Conservation (phyloP, 2,329 filamentous ascomycete genomes). For the Hymenoscyphus repandus region DNA sequence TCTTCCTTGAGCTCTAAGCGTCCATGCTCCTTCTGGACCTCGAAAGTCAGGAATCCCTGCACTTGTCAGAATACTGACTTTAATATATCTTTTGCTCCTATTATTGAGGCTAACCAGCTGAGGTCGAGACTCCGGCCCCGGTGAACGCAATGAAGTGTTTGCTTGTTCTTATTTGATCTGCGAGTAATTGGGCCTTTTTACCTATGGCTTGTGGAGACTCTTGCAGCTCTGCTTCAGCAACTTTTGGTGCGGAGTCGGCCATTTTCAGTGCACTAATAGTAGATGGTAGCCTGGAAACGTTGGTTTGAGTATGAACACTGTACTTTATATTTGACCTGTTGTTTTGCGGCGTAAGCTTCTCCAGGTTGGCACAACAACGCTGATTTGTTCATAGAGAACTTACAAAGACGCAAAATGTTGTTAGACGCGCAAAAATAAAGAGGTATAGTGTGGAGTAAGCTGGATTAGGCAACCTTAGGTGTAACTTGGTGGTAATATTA, state of each 20-base stretch:
- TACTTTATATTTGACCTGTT: too few species aligned
- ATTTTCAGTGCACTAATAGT: conserved; percentile 9
- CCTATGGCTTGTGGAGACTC: conserved; percentile 30
- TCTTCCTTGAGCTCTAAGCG: conserved; percentile 38
- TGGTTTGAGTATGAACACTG: too few species aligned
- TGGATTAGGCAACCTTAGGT: too few species aligned
- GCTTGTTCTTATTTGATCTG: conserved; percentile 35
- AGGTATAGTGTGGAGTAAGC: too few species aligned
- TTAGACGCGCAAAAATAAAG: too few species aligned
- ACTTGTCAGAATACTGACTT: neutral
- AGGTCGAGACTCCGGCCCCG: conserved; percentile 43
- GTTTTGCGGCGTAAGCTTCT: conserved; percentile 3
- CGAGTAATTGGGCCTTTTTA: conserved; percentile 35
- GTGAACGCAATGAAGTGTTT: conserved; percentile 44
- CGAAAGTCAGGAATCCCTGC: conserved; percentile 43
- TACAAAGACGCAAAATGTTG: too few species aligned
- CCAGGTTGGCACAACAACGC: too few species aligned
- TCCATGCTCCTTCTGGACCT: conserved; percentile 43
- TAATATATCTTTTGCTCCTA: neutral
- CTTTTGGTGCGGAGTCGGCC: conserved; percentile 18
- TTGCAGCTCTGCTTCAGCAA: conserved; percentile 23
- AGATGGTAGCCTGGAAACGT: too few species aligned
- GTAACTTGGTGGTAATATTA: too few species aligned
- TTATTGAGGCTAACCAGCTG: conserved; percentile 32
- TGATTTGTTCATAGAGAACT: too few species aligned